Base-by-base conservation (phyloP, 2,329 filamentous ascomycete genomes). In the Colletotrichum shisoi region DNA sequence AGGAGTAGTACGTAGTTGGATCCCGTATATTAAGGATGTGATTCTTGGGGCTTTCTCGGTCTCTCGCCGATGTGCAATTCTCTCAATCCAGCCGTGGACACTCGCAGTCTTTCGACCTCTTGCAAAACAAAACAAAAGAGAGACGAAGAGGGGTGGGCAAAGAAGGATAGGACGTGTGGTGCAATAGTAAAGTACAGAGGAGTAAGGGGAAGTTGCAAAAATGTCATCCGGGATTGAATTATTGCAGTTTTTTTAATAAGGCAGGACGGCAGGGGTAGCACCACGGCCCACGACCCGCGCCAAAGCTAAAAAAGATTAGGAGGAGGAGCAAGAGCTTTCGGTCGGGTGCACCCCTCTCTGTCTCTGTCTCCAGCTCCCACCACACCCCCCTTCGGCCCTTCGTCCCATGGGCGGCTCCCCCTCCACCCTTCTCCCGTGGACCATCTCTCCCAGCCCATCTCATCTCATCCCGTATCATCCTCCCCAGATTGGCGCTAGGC, bases 141-240 rank as follows among this genome's bases (percentile, higher is more conserved):
- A 58, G 61, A 67, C 52, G 61, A 37, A 59, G 40, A 42, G 65
- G 45, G 44, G 44, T 45, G 21, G 34, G 27, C 45, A 40, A 65
- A 40, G 58, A 65, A 24, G 51, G 59, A 44, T 21, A 37, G 34
- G 49, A 54, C 58, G 52, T 40, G 51, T 57, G 56, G 60, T 56
- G 51, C 59, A 34, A 45, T 68, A 48, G 63, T 37, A 68, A 57
- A 54, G 60, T 63, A 67, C 48, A 54, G 37, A 42, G 57, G 58
- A 64, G 54, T 68, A 69, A 68, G 68, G 68, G 68, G 68, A 64
- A 69, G 65, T 54, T 66, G 57, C 42, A 61, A 65, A 69, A 69
- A 70, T 69, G 68, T 69, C 65, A 70, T 65, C 49, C 52, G 49
- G 61, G 57, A 67, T 67, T 67, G 59, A 61, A 67, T 69, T 60